Conservation (phyloP, 345 rosid species). For the Murraya paniculata region DNA sequence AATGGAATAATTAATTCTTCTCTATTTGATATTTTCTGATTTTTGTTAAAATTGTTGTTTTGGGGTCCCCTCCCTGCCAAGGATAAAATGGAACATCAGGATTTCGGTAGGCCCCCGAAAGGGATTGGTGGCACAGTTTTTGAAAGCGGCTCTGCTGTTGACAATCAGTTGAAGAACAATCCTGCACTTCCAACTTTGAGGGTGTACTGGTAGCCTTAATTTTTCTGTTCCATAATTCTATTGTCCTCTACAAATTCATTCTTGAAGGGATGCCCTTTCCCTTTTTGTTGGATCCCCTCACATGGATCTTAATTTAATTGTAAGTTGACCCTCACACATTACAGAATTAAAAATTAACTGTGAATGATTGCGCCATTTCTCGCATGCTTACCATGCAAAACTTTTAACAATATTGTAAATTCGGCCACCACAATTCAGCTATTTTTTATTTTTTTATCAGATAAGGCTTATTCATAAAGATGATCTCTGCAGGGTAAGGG, state of each 20-base stretch:
- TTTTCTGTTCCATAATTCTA: not conserved
- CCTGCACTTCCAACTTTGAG: not conserved
- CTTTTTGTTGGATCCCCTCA: not conserved
- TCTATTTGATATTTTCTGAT: constrained; percentile 1
- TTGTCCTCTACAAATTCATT: constrained; percentile 2
- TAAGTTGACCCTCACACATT: constrained; percentile 6
- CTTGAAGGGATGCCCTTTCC: not conserved
- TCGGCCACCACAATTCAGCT: too few species aligned
- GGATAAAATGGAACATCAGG: constrained; percentile 82
- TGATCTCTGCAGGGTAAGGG: not conserved
- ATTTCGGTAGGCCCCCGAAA: constrained; percentile 86
- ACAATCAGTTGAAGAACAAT: constrained; percentile 37
- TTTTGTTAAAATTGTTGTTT: not conserved
- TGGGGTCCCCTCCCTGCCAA: constrained; percentile 92
- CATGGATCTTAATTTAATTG: not conserved
- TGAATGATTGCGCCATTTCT: not conserved
- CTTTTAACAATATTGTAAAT: not conserved
- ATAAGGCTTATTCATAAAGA: not conserved
- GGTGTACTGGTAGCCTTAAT: too few species aligned
- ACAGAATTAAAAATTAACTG: not conserved
- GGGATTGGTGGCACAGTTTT: constrained; percentile 69
- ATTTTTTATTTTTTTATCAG: too few species aligned
- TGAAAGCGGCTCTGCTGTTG: constrained; percentile 63
- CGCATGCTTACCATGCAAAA: not conserved
- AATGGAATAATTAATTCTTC: not conserved